Conservation (phyloP, 2,329 filamentous ascomycete genomes). For the Aureobasidium vineae region DNA sequence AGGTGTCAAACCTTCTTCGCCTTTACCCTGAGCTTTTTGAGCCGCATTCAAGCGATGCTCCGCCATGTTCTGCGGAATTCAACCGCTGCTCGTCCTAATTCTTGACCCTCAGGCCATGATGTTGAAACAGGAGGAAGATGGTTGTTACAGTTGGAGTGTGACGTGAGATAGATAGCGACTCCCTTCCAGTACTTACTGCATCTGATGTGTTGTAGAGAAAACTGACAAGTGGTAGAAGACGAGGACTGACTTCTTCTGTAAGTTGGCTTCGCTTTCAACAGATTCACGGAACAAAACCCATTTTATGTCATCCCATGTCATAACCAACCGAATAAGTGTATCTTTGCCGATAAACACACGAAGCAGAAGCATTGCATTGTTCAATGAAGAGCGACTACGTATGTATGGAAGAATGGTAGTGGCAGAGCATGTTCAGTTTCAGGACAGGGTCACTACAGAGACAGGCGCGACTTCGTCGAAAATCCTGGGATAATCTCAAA, state of each 20-base stretch:
- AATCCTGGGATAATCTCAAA: not conserved
- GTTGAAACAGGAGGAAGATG: not conserved
- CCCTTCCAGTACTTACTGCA: not conserved
- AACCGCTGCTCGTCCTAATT: not conserved
- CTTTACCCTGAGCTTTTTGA: constrained; percentile 1
- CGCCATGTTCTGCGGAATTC: not conserved
- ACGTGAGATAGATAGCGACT: not conserved
- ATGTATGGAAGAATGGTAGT: too few species aligned
- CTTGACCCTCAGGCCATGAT: not conserved
- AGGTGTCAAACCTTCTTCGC: constrained; percentile 15
- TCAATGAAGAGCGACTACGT: not conserved
- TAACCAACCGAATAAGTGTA: too few species aligned
- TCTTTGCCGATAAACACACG: not conserved
- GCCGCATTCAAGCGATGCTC: constrained; percentile 17
- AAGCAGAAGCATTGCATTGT: not conserved
- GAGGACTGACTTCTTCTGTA: too few species aligned
- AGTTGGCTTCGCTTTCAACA: too few species aligned
- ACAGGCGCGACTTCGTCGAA: not conserved
- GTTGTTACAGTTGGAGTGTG: too few species aligned
- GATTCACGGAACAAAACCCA: too few species aligned
- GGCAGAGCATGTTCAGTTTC: not conserved
- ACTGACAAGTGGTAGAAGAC: too few species aligned
- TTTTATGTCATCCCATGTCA: too few species aligned
- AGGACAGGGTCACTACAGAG: not conserved
- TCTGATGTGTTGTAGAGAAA: too few species aligned